These are phyloP conservation scores for Arthrobotrys iridis DNA, from an alignment of 2,329 filamentous ascomycete genomes.

Conservation along the genomic window DNA sequence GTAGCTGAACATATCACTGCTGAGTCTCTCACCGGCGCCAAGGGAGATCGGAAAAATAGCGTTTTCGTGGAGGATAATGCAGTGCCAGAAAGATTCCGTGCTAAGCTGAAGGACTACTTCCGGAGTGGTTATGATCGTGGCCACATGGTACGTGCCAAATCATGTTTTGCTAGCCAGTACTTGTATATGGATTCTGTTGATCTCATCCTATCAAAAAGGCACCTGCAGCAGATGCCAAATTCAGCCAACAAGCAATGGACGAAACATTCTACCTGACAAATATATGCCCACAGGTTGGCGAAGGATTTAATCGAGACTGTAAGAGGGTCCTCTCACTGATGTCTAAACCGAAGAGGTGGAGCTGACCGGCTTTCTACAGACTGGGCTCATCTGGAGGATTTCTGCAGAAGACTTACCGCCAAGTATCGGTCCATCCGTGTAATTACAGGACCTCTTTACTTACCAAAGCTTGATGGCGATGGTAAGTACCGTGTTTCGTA, in stretches of 20 bases:
- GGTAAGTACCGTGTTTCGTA: conserved; percentile 96
- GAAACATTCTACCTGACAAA: conserved; percentile 92
- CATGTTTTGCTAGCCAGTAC: background rate
- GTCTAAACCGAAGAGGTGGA: background rate
- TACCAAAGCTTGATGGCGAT: conserved; percentile 86
- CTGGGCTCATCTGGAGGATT: conserved; percentile 99
- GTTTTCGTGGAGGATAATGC: conserved; percentile 80
- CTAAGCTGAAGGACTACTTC: conserved; percentile 91
- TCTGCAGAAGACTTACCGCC: conserved; percentile 83
- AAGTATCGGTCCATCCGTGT: conserved; percentile 87
- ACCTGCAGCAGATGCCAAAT: conserved; percentile 94
- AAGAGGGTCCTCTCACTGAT: background rate
- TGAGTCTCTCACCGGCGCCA: conserved; percentile 76
- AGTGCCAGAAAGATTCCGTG: conserved; percentile 89
- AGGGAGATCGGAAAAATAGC: conserved; percentile 85
- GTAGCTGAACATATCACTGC: conserved; percentile 94
- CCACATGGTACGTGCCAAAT: conserved; percentile 70
- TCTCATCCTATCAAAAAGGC: conserved; percentile 65
- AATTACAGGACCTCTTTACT: conserved; percentile 91
- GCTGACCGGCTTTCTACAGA: conserved; percentile 61
- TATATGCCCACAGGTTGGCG: conserved; percentile 98
- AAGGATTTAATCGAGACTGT: conserved; percentile 95
- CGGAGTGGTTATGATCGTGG: conserved; percentile 94
- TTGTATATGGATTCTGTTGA: background rate
- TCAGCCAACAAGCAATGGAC: conserved; percentile 93